Base-by-base conservation (phyloP, 371 early-diverging fungal species). In the Mucor plumbeus region DNA sequence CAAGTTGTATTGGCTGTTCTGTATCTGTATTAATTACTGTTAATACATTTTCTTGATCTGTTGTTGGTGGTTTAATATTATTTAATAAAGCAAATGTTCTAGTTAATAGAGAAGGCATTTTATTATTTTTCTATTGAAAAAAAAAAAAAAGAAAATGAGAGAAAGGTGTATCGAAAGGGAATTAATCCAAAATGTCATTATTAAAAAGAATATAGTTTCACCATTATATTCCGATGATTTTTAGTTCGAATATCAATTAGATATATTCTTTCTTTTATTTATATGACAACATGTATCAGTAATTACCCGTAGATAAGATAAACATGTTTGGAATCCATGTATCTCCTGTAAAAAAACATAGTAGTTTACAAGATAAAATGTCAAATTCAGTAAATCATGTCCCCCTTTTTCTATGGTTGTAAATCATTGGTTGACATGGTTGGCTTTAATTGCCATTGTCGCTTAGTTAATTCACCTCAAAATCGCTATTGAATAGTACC, bases 41-140 rank as follows among this genome's bases (percentile, higher is more conserved):
- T 4, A 50, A 19, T 8, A 50, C 50, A 50, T 50, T 21, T 7
- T 19, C 21, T 19, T 50, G 50, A 50, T 50, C 50, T 19, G 9
- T 54, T 7, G 64, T 11, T n/a, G 74, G 74, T 36, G 69, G 74
- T 34, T 70, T 73, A 15, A 55, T 73, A 19, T 57, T 69, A 19
- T 67, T 73, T 11, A 73, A 41, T 26, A 69, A 36, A 5, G 74
- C 64, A 70, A 73, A 70, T 26, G 74, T 70, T 36, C 64, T 54
- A 39, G 64, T 54, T 33, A 73, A 50, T 61, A 73, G 17, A 64
- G 67, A 64, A 58, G 74, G 70, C 74, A 73, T 73, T 5, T 14
- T 47, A 9, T 40, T 31, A 34, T 2, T 55, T 3, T 21, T 44
- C 15, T 14, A n/a, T 21, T 4, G 59, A 44, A 39, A 39, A 34